Evolutionary conservation across 495 filamentous ascomycete species (phyloP).

Genomic region (Penicillium simplicissimum): DNA sequence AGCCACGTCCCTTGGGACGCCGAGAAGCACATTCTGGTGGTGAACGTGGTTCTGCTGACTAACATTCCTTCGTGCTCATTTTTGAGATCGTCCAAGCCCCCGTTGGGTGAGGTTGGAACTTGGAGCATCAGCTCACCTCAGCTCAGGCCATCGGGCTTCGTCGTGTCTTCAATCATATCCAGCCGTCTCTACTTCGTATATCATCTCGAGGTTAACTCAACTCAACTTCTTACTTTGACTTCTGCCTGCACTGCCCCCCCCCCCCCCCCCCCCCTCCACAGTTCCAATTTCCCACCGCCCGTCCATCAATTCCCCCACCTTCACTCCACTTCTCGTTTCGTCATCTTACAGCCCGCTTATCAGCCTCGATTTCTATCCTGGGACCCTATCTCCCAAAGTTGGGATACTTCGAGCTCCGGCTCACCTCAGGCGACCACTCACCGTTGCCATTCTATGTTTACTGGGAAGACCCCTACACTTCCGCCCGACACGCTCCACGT

Average conservation of each 20-base stretch:
- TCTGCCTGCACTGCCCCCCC: background rate
- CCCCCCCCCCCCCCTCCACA: no score
- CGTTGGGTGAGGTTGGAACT: no score
- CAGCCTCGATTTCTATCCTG: conserved; percentile 23
- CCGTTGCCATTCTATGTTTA: background rate
- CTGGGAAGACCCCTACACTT: background rate
- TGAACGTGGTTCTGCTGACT: conserved; percentile 1
- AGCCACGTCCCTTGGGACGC: background rate
- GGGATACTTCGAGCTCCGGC: background rate
- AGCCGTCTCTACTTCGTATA: background rate
- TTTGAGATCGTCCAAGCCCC: no score
- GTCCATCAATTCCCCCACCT: background rate
- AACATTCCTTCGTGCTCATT: background rate
- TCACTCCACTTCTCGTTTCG: conserved; percentile 18
- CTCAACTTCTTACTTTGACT: background rate
- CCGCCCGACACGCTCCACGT: conserved; percentile 6
- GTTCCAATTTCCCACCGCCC: background rate
- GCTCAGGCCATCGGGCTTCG: background rate
- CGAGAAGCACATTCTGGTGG: background rate
- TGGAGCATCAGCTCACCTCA: no score
- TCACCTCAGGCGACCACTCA: background rate
- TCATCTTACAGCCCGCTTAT: conserved; percentile 28
- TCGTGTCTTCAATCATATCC: background rate
- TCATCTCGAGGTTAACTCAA: background rate
- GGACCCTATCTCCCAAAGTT: background rate